phyloP scores from a whole-genome alignment of 768 basidiomycete species.

The Pseudohyphozyma bogoriensis region DNA sequence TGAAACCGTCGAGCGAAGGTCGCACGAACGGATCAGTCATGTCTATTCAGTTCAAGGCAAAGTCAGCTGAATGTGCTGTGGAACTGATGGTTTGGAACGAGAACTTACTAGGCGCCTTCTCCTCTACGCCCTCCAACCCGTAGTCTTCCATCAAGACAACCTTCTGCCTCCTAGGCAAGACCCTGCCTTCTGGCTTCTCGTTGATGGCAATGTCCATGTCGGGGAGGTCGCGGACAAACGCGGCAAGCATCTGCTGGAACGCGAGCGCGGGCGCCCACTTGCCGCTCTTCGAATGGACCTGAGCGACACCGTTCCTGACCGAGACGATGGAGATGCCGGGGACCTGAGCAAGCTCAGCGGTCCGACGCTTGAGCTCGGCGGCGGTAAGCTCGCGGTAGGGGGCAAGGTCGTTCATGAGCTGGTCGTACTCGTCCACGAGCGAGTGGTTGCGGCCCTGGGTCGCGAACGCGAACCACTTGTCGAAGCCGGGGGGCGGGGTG shows the following conservation, averaged over 20 bases:
- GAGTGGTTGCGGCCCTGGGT: constrained; percentile 33
- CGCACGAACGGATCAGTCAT: constrained; percentile 26
- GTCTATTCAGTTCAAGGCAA: constrained; percentile 13
- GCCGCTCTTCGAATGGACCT: constrained; percentile 32
- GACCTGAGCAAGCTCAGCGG: constrained; percentile 30
- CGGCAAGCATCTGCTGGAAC: constrained; percentile 33
- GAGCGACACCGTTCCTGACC: constrained; percentile 29
- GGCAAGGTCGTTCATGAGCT: constrained; percentile 32
- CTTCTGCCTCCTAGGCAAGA: constrained; percentile 44
- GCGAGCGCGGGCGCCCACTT: constrained; percentile 34
- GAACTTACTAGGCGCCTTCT: constrained; percentile 26
- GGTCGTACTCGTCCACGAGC: constrained; percentile 36
- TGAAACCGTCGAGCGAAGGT: constrained; percentile 45
- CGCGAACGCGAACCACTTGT: constrained; percentile 35
- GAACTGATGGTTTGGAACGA: background rate
- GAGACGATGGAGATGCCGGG: constrained; percentile 33
- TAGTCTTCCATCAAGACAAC: constrained; percentile 28
- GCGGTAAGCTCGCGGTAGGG: constrained; percentile 29
- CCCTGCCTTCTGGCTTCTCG: constrained; percentile 81
- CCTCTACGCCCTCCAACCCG: constrained; percentile 24
- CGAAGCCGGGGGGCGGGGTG: constrained; percentile 31
- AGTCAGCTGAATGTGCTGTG: background rate
- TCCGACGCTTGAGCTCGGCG: constrained; percentile 25
- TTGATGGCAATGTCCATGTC: constrained; percentile 94
- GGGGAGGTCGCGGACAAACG: constrained; percentile 52